Evolutionary conservation across 1,139 yeast species (phyloP), one percentile per base, ranked within the genome.

Genomic region (Candida tetrigidarum): DNA sequence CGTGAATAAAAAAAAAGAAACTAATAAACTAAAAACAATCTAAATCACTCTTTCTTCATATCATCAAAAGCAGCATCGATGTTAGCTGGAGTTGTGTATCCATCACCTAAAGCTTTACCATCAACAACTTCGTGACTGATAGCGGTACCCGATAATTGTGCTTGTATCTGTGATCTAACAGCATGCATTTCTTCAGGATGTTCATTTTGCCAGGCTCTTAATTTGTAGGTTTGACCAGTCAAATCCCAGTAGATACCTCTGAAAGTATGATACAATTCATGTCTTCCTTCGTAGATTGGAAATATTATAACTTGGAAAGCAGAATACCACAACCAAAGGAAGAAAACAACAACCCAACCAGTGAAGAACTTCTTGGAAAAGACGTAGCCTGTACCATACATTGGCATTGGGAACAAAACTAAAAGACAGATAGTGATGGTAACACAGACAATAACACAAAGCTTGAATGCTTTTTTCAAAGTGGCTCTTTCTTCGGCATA

Each of bases 181-280:
- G 83, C 85, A 26, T 85, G 91, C 54, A 86, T 61, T 51, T 81
- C 74, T 50, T 85, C 91, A 2, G 92, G 92, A 55, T 86, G 78
- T 2, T 67, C 64, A 22, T 73, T 60, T 63, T 88, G 96, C 92
- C 96, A 88, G 54, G 76, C 85, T 53, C 77, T 74, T 47, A 88
- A 70, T 64, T 87, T 88, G 63, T 79, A 63, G 2, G 84, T 66
- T 65, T 87, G 93, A 16, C 96, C 96, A 25, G 86, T 72, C 40
- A 78, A 54, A 60, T 89, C 96, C 96, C 96, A 88, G 64, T 84
- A 88, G 29, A 88, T 76, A 41, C 96, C 96, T 58, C 95, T 79
- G 19, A 75, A 57, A 1, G 92, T 81, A 27, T 80, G 74, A 57
- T 59, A 75, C 40, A 90, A 78, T 2, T 84, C 89, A 16, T 70